A percentile compares a stretch with the other conserved stretches of the same genome.
These are phyloP conservation scores for Bocquillonia castaneifolia DNA, from an alignment of 441 rosid species.

Conservation along the genomic window DNA sequence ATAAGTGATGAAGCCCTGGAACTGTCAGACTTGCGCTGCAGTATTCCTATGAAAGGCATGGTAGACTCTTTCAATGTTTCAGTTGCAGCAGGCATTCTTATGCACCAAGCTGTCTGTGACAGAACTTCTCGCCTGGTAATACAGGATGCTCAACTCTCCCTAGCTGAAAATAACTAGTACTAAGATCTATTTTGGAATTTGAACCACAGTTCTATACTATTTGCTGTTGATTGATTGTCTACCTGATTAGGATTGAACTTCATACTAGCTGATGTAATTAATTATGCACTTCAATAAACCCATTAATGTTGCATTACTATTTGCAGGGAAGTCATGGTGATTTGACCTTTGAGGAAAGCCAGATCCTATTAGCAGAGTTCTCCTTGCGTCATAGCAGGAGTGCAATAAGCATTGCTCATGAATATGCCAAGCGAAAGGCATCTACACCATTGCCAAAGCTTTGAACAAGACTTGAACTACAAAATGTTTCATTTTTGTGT, in stretches of 20 bases:
- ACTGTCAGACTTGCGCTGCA: conserved; percentile 74
- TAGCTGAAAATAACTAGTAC: not conserved
- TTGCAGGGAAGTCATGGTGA: conserved; percentile 79
- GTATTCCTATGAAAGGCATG: conserved; percentile 97
- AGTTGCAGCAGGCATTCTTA: conserved; percentile 87
- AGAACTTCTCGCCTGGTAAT: conserved; percentile 71
- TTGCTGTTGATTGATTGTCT: not conserved
- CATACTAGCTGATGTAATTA: not conserved
- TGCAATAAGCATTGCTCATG: conserved; percentile 55
- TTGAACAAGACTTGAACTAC: conserved; percentile 16
- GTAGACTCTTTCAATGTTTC: conserved; percentile 96
- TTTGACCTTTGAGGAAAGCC: conserved; percentile 58
- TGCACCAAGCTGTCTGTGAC: conserved; percentile 91
- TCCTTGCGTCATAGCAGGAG: conserved; percentile 76
- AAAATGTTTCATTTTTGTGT: too few relatives aligned
- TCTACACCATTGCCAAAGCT: conserved; percentile 27
- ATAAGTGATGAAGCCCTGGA: conserved; percentile 72
- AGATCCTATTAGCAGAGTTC: conserved; percentile 81
- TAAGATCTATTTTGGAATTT: not conserved
- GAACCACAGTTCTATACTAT: not conserved
- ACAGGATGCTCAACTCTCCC: not conserved
- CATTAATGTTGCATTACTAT: not conserved
- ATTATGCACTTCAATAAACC: not conserved
- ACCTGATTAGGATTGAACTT: too few relatives aligned
- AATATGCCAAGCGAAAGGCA: conserved; percentile 57